phyloP scores from a whole-genome alignment of 176 grass and related monocot genomes.

The Melocanna baccifera region DNA sequence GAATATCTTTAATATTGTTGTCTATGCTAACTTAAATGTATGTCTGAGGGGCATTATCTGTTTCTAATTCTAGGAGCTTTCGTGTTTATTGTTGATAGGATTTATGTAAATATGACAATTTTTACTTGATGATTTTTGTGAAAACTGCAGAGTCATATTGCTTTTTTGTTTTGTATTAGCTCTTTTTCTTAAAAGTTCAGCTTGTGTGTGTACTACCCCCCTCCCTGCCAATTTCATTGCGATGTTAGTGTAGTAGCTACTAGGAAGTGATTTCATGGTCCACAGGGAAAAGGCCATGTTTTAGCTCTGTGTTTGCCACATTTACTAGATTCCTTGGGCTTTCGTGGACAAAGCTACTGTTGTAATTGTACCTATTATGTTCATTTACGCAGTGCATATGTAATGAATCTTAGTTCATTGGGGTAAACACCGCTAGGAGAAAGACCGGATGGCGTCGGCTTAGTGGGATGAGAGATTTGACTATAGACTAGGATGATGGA shows the following conservation, averaged over 20 bases:
- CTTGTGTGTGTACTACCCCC: not conserved
- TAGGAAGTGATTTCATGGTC: not conserved
- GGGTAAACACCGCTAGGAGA: too few relatives aligned
- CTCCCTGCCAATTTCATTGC: not conserved
- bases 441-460: too few relatives aligned
- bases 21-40: too few relatives aligned
- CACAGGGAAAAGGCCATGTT: not conserved
- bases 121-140: not conserved
- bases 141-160: not conserved
- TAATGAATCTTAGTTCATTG: too few relatives aligned
- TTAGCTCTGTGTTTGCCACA: not conserved
- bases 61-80: too few relatives aligned
- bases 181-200: not conserved
- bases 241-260: not conserved
- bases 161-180: not conserved
- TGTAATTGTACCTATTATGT: not conserved
- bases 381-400: not conserved
- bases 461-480: too few relatives aligned
- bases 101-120: not conserved
- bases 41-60: too few relatives aligned
- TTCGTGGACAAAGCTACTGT: not conserved
- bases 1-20: too few relatives aligned
- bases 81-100: too few relatives aligned
- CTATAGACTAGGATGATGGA: too few relatives aligned
- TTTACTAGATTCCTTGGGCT: not conserved